Evolutionary conservation across 176 grass and related monocot species (phyloP), one percentile per base, ranked within the genome.

Genomic region (Elaeis guineensis): DNA sequence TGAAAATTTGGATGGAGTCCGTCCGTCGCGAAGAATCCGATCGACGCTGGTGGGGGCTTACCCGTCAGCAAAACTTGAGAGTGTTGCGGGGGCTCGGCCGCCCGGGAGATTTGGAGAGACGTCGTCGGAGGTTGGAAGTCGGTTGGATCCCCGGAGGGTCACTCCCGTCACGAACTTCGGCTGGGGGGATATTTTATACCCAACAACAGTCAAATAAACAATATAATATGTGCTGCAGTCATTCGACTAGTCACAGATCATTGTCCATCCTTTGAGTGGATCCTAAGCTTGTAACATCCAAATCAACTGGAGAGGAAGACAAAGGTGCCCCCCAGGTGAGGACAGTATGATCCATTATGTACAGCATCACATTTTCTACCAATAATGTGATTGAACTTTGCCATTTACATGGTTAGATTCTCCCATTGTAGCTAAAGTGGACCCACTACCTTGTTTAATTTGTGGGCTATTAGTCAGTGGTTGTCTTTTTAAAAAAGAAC

Each of bases 291-390:
- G 30, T 61, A 19, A 30, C 16, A 30, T 32, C 26, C 24, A 30
- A 61, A 30, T 24, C 58, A 61, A 18, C 25, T 39, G 26, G 17
- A 39, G 58, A 32, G 26, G 17, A 61, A 28, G 58, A 32, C 24
- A 61, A 61, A 61, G 58, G 58, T 35, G 39, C 58, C 25, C n/a
- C 25, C 26, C 28, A 19, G 58, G 26, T 61, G 58, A 61, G 26
- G 58, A 61, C 58, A 61, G 28, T 6, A 39, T 61, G 18, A 56
- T 39, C 16, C 5, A 7, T 16, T 61, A 19, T 39, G 8, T 28
- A 35, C 17, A 39, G 24, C 58, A 61, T 61, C 58, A 61, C 24
- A 61, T 61, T 61, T 17, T 16, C 58, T 19, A 17, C 17, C 58
- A 61, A 19, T 61, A 61, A 61, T 61, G 16, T 18, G 58, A 35